phyloP scores from a whole-genome alignment of 2,329 filamentous ascomycete genomes.

The Epichloe elymi region DNA sequence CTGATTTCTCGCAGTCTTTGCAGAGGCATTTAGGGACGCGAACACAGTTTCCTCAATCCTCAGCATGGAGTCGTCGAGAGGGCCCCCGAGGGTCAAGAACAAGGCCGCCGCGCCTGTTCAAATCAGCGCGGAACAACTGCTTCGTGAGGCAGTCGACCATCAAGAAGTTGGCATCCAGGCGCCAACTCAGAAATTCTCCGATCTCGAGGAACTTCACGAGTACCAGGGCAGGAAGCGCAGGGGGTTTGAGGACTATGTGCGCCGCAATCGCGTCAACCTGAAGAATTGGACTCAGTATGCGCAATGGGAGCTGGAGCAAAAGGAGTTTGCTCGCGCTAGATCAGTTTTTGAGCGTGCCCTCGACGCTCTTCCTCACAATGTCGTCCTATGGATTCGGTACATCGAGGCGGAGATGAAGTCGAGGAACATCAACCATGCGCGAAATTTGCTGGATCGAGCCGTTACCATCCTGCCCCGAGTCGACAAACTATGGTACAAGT shows the following conservation, averaged over 20 bases:
- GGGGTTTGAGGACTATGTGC: constrained; percentile 96
- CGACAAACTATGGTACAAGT: constrained; percentile 98
- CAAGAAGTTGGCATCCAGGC: constrained; percentile 82
- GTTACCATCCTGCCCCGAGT: constrained; percentile 81
- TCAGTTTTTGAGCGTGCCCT: constrained; percentile 91
- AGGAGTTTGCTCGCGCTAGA: constrained; percentile 83
- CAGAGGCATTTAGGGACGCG: neutral
- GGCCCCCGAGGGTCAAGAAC: constrained; percentile 97
- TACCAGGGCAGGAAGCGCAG: constrained; percentile 92
- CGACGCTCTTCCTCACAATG: constrained; percentile 78
- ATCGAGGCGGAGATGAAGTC: constrained; percentile 91
- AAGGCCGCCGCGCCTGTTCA: constrained; percentile 85
- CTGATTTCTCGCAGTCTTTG: neutral
- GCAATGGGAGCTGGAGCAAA: constrained; percentile 89
- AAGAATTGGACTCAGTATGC: constrained; percentile 99
- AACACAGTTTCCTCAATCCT: neutral
- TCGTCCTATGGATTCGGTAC: constrained; percentile 82
- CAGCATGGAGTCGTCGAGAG: constrained; percentile 75
- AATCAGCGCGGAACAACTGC: constrained; percentile 92
- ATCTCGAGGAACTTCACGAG: constrained; percentile 95
- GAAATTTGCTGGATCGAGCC: constrained; percentile 89
- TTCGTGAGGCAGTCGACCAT: constrained; percentile 91
- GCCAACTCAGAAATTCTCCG: constrained; percentile 87
- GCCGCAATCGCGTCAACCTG: constrained; percentile 86
- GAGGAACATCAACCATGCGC: constrained; percentile 90